These are phyloP conservation scores for Erythrobasidium yunnanense DNA, from an alignment of 768 basidiomycete species.

Conservation along the genomic window DNA sequence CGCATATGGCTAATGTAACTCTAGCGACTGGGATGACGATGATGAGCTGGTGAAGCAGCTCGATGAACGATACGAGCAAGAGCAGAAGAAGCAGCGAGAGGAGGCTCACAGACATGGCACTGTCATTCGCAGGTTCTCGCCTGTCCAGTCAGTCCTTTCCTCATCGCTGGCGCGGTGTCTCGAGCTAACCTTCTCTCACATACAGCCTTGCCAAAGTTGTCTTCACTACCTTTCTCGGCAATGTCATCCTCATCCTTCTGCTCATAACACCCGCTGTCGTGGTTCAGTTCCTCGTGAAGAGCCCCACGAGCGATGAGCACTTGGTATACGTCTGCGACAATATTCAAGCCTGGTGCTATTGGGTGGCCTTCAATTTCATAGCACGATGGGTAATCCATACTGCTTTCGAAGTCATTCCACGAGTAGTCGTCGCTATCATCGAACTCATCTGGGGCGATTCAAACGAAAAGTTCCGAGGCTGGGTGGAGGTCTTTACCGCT, in stretches of 20 bases:
- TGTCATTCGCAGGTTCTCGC: background rate
- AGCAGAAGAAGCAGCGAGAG: conserved; percentile 44
- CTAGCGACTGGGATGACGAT: conserved; percentile 60
- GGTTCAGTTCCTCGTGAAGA: conserved; percentile 38
- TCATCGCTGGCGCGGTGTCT: background rate
- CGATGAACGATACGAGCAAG: conserved; percentile 52
- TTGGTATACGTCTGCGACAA: conserved; percentile 61
- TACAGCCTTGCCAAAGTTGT: conserved; percentile 46
- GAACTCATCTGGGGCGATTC: conserved; percentile 63
- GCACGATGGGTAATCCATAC: conserved; percentile 70
- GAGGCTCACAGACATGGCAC: conserved; percentile 41
- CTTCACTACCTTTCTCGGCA: conserved; percentile 58
- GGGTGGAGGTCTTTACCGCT: conserved; percentile 59
- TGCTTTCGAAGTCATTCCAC: conserved; percentile 58
- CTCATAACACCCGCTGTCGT: conserved; percentile 56
- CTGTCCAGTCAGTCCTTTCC: conserved; percentile 7
- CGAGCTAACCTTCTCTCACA: background rate
- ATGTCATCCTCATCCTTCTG: conserved; percentile 54
- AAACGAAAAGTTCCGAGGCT: conserved; percentile 56
- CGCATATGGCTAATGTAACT: background rate
- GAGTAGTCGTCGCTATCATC: conserved; percentile 49
- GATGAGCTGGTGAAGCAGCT: conserved; percentile 64
- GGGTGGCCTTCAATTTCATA: conserved; percentile 65
- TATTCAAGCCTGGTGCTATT: conserved; percentile 67
- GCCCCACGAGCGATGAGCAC: conserved; percentile 39